phyloP scores from a whole-genome alignment of 2,329 filamentous ascomycete genomes.

The Xylariaceae sp. region DNA sequence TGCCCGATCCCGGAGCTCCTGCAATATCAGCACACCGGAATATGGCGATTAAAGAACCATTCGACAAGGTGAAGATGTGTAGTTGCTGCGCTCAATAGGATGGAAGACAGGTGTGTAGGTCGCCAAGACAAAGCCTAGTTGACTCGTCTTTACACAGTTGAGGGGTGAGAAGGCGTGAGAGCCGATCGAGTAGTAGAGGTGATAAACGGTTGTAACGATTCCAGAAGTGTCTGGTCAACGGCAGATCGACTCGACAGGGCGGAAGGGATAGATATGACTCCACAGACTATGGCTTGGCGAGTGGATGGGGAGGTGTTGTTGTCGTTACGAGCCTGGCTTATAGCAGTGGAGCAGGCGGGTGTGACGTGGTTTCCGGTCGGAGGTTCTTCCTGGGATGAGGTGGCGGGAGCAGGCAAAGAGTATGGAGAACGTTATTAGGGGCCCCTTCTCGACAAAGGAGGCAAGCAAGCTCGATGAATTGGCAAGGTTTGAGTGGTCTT shows the following conservation, averaged over 20 bases:
- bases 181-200: constrained; percentile 6
- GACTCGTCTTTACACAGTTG: constrained; percentile 17
- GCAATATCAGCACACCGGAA: constrained; percentile 27
- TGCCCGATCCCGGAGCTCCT: constrained; percentile 26
- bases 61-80: constrained; percentile 22
- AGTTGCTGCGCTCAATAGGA: constrained; percentile 8
- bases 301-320: constrained; percentile 18
- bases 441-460: constrained; percentile 26
- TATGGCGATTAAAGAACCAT: constrained; percentile 27
- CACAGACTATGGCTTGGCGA: constrained; percentile 29
- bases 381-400: constrained; percentile 16
- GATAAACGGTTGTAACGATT: constrained; percentile 31
- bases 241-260: constrained; percentile 34
- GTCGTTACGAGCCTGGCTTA: constrained; percentile 27
- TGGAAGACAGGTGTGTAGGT: constrained; percentile 9
- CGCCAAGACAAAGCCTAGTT: constrained; percentile 17
- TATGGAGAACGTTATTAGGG: constrained; percentile 20
- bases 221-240: constrained; percentile 19
- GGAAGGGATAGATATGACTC: constrained; percentile 48
- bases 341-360: constrained; percentile 20
- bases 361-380: constrained; percentile 31
- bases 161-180: constrained; percentile 8
- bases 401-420: constrained; percentile 13
- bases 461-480: constrained; percentile 20
- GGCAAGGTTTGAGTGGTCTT: constrained; percentile 17